Evolutionary conservation across 1,284 basidiomycete genomes (phyloP), one percentile per base, ranked within the genome.

Genomic region (Austropuccinia psidii): DNA sequence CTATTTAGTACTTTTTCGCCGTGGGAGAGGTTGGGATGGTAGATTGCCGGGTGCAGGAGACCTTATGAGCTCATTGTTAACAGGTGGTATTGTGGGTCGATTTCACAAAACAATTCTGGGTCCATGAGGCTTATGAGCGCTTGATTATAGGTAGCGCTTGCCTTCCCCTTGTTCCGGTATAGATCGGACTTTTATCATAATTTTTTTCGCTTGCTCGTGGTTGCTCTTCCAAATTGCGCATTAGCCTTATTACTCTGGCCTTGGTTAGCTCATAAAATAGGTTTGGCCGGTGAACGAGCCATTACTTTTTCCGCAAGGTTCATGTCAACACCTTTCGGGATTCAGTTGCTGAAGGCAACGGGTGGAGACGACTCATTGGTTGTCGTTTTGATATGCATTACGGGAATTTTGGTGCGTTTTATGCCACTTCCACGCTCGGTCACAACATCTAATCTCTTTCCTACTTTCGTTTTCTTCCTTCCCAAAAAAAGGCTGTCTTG

Each of bases 281-380:
- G 69, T 4, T 62, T 73, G 31, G 60, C 41, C 0, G 69, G 69
- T n/a, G 60, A 64, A 19, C 58, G 69, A 24, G 69, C 54, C 1
- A 73, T 73, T 49, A 73, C 69, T 1, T 73, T 73, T 64, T 57
- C 69, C 7, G 69, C 58, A 11, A 43, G 69, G 19, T 73, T 73
- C 57, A 73, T 73, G 69, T 73, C 69, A 37, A 73, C 69, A 0
- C 69, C 69, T 17, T 73, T 73, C 35, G 69, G 58, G 19, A 73
- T 73, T 50, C 58, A 73, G 21, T 73, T 73, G 37, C 62, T 73
- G 24, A 60, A 62, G 19, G 69, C 69, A 2, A 73, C 69, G 1
- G 69, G 69, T 3, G 69, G 69, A 0, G 69, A 73, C 39, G 50
- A 55, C 27, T 60, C 57, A 15, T 41, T 73, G 17, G 60, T 73